Evolutionary conservation across 2,329 filamentous ascomycete species (phyloP).

Genomic region (Daldinia sp.): DNA sequence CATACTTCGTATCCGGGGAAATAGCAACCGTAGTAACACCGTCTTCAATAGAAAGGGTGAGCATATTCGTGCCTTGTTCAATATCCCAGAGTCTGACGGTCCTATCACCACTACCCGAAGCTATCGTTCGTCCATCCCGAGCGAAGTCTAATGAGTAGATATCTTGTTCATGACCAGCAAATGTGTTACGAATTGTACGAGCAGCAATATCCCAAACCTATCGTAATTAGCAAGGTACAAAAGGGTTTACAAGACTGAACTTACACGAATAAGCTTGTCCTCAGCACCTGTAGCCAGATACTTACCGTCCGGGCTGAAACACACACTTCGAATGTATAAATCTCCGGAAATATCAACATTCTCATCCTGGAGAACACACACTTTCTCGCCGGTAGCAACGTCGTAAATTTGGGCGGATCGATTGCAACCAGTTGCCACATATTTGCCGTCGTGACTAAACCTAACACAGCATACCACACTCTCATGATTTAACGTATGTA

Average conservation of each 20-base stretch:
- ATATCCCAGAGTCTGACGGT: slow-evolving; percentile 98
- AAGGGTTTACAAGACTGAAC: slow-evolving; percentile 46
- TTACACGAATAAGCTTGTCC: slow-evolving; percentile 93
- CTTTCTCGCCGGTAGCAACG: slow-evolving; percentile 83
- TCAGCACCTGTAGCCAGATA: slow-evolving; percentile 96
- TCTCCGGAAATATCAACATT: slow-evolving; percentile 87
- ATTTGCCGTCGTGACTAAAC: slow-evolving; percentile 95
- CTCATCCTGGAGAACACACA: slow-evolving; percentile 90
- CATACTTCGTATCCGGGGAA: slow-evolving; percentile 91
- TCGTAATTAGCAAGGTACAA: slow-evolving; percentile 19
- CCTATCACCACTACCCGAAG: slow-evolving; percentile 92
- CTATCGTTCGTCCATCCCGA: slow-evolving; percentile 90
- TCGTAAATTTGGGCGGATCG: slow-evolving; percentile 99
- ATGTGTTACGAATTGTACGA: slow-evolving; percentile 87
- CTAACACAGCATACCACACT: slow-evolving; percentile 98
- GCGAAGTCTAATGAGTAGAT: slow-evolving; percentile 98
- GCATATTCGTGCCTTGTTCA: slow-evolving; percentile 79
- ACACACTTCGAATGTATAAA: slow-evolving; percentile 96
- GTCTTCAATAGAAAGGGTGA: slow-evolving; percentile 92
- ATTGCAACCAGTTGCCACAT: slow-evolving; percentile 96
- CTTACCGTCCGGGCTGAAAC: slow-evolving; percentile 95
- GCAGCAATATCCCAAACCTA: slow-evolving; percentile 94
- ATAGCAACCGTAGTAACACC: slow-evolving; percentile 98
- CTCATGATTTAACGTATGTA: slow-evolving; percentile 91
- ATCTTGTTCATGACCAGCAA: slow-evolving; percentile 97